Conservation (phyloP, 2,329 filamentous ascomycete genomes). For the Mycocentrospora acerina region DNA sequence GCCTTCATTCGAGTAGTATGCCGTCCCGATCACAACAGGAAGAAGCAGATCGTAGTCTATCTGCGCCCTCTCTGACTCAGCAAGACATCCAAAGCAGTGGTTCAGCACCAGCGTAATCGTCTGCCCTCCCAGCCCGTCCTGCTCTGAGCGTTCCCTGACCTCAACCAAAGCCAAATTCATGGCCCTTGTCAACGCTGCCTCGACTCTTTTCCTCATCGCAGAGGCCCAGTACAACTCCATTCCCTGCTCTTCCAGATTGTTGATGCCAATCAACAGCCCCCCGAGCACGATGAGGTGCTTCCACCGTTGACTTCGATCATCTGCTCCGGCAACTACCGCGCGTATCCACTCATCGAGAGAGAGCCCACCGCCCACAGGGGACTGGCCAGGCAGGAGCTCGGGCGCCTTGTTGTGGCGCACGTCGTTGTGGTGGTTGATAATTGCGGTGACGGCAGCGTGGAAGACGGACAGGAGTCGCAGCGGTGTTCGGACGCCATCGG, state of each 20-base stretch:
- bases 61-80: slow-evolving; percentile 57
- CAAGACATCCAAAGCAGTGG: slow-evolving; percentile 73
- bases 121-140: slow-evolving; percentile 51
- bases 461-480: slow-evolving; percentile 70
- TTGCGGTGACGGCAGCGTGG: slow-evolving; percentile 64
- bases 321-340: slow-evolving; percentile 60
- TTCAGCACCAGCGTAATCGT: slow-evolving; percentile 70
- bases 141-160: slow-evolving; percentile 51
- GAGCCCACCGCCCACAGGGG: slow-evolving; percentile 48
- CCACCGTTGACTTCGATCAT: slow-evolving; percentile 69
- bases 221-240: slow-evolving; percentile 63
- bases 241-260: slow-evolving; percentile 42
- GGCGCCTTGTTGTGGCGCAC: slow-evolving; percentile 32
- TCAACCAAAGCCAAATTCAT: slow-evolving; percentile 72
- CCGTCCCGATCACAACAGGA: slow-evolving; percentile 66
- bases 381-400: slow-evolving; percentile 30
- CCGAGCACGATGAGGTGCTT: slow-evolving; percentile 80
- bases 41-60: slow-evolving; percentile 70
- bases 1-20: slow-evolving; percentile 70
- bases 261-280: slow-evolving; percentile 76
- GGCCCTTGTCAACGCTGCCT: slow-evolving; percentile 72
- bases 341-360: slow-evolving; percentile 59
- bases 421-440: slow-evolving; percentile 52
- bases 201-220: slow-evolving; percentile 66
- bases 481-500: slow-evolving; percentile 63